phyloP scores from a whole-genome alignment of 257 asterid species.

The Nemophila menziesii region DNA sequence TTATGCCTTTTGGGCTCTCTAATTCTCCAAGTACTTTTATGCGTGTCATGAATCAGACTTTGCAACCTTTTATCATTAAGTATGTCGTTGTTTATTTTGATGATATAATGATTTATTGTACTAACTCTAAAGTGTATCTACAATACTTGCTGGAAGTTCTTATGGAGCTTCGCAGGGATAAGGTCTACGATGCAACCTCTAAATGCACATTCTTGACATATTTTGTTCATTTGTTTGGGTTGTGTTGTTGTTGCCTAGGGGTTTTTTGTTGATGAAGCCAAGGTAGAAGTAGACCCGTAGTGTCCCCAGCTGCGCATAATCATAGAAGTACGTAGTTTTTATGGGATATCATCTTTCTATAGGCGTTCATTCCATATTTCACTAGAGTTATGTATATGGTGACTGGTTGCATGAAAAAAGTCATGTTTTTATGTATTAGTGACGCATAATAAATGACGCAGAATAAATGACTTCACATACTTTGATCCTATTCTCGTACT shows the following conservation, averaged over 20 bases:
- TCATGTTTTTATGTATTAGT: too few species aligned
- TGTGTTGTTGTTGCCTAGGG: too few species aligned
- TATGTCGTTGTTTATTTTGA: not conserved
- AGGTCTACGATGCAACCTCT: not conserved
- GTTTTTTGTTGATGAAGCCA: too few species aligned
- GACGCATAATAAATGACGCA: not conserved
- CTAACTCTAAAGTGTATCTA: not conserved
- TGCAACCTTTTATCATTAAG: not conserved
- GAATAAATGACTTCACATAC: not conserved
- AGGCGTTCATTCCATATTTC: too few species aligned
- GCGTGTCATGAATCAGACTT: not conserved
- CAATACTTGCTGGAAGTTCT: not conserved
- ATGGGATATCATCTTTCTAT: too few species aligned
- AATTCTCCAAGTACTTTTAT: conserved; percentile 2
- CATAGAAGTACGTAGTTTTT: too few species aligned
- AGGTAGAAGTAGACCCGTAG: too few species aligned
- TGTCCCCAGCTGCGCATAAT: too few species aligned
- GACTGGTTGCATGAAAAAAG: too few species aligned
- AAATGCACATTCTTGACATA: not conserved
- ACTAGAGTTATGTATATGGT: not conserved
- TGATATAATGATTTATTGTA: not conserved
- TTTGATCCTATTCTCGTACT: not conserved
- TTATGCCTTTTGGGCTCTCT: not conserved
- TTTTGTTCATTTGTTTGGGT: not conserved
- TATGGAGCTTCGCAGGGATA: not conserved